phyloP scores from a whole-genome alignment of 1,139 yeast species.

The Candida sanyaensis region DNA sequence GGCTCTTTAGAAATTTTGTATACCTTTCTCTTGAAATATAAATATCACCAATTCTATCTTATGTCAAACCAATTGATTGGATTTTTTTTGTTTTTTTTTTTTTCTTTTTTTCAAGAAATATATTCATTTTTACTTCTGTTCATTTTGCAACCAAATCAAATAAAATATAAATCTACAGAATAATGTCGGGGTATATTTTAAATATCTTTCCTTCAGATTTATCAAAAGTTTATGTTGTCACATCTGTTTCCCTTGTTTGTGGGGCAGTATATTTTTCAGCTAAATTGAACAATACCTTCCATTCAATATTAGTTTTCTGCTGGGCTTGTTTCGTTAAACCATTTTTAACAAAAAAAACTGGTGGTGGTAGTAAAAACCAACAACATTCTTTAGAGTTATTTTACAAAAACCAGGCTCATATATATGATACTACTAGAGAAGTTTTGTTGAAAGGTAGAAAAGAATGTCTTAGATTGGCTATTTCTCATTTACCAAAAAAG shows the following conservation, averaged over 20 bases:
- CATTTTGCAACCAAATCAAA: background rate
- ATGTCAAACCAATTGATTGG: background rate
- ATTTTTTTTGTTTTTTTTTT: background rate
- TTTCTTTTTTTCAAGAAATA: no score
- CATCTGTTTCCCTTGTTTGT: constrained; percentile 19
- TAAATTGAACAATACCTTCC: constrained; percentile 26
- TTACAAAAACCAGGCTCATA: constrained; percentile 73
- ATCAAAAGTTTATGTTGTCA: constrained; percentile 16
- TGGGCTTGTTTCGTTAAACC: constrained; percentile 75
- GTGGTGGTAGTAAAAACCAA: constrained; percentile 25
- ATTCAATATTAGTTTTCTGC: constrained; percentile 36
- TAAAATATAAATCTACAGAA: background rate
- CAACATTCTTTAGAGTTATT: constrained; percentile 71
- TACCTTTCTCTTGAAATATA: background rate
- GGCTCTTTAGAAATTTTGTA: no score
- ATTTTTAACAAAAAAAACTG: constrained; percentile 35
- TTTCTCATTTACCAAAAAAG: constrained; percentile 49
- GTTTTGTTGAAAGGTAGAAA: constrained; percentile 70
- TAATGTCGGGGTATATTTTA: constrained; percentile 13
- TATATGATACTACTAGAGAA: constrained; percentile 71
- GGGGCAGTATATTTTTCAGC: constrained; percentile 19
- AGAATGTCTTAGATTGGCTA: constrained; percentile 61
- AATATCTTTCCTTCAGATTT: constrained; percentile 15
- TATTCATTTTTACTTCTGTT: background rate
- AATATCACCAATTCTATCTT: background rate